Base-by-base conservation (phyloP, 2,329 filamentous ascomycete species). In the Pseudonectria foliicola region DNA sequence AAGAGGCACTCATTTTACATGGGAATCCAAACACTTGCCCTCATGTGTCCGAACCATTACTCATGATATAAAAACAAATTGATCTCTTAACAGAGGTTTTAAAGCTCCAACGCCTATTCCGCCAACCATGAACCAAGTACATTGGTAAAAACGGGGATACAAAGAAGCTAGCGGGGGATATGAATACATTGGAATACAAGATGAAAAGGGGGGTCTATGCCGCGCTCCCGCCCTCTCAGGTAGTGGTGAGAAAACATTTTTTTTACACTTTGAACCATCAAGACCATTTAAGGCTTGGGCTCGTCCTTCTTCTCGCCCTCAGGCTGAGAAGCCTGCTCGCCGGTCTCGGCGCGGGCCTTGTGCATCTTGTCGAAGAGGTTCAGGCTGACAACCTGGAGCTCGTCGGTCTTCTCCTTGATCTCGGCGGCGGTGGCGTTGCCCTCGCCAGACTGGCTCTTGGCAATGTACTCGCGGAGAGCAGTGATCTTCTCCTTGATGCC, bases 291-390 rank as follows among this genome's bases (percentile, higher is more conserved):
- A 54, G 73, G 73, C 75, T 81, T 81, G 68, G 68, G 73, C 66
- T 82, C 77, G 48, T 72, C 75, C 78, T 88, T 88, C 75, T 85
- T 85, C 71, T 88, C 80, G 49, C 73, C 79, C 61, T 85, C 80
- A 50, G 53, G 66, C 53, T 59, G 47, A 56, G 75, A 66, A 59
- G 76, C 65, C 59, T 71, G 65, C 39, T 54, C 48, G 57, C 70
- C 63, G 52, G 71, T 72, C 71, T 89, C 84, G 52, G 68, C 64
- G 54, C 86, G 82, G 52, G 90, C 87, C 77, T 94, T 93, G 85
- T 98, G 90, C 86, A 98, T 95, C 84, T 96, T 95, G 74, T 96
- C 92, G 66, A 98, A 96, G 58, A 96, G 81, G 70, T 85, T 94
- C 69, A 98, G 74, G 67, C 84, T 90, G 52, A 90, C 86, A 63